Evolutionary conservation across 106 monocot species (phyloP).

Genomic region (Narthecium ossifragum): DNA sequence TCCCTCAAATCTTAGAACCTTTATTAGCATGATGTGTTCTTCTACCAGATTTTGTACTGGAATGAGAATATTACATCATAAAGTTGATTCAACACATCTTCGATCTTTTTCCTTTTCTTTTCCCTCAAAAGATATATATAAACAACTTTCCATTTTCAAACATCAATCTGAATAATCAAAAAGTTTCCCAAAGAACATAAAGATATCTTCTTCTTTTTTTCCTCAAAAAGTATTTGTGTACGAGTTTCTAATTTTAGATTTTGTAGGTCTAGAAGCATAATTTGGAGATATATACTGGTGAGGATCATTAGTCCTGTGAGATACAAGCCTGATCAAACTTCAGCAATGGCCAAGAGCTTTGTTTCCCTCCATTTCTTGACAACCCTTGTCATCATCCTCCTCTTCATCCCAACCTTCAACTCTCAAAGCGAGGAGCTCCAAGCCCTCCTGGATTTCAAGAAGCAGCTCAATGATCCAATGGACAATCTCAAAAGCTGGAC

Average conservation of each 20-base stretch:
- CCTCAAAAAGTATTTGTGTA: background rate
- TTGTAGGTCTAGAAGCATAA: background rate
- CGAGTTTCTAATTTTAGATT: background rate
- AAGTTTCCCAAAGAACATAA: background rate
- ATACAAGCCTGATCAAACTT: background rate
- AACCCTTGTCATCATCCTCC: background rate
- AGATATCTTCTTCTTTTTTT: background rate
- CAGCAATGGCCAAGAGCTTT: background rate
- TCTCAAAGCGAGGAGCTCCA: constrained; percentile 42
- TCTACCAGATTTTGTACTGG: too few species aligned
- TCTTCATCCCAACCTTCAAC: constrained; percentile 5
- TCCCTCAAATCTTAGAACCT: too few species aligned
- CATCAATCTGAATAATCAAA: background rate
- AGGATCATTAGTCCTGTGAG: background rate
- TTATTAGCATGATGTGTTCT: too few species aligned
- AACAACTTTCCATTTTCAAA: background rate
- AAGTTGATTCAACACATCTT: too few species aligned
- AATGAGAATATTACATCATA: too few species aligned
- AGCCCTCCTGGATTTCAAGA: constrained; percentile 54
- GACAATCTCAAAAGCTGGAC: constrained; percentile 47
- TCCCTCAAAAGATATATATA: too few species aligned
- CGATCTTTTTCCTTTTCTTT: too few species aligned
- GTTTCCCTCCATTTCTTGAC: constrained; percentile 5
- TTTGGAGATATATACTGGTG: background rate
- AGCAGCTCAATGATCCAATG: constrained; percentile 46